Evolutionary conservation across 768 basidiomycete species (phyloP).

Genomic region (Boletus pseudopeckii): DNA sequence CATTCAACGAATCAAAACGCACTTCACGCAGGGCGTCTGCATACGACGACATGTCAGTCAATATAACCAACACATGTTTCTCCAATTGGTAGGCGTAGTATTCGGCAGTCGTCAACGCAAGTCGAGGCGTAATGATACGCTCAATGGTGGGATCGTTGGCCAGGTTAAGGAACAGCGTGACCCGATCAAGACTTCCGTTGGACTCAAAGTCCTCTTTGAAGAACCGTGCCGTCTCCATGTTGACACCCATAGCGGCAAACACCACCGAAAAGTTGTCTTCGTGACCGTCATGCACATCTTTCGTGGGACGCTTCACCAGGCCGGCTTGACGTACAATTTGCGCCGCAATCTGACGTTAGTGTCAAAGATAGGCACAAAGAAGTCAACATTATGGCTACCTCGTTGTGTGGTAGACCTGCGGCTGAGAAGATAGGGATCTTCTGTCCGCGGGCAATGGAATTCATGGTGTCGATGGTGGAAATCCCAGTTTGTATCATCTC

Average conservation of each 20-base stretch:
- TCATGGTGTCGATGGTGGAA: constrained; percentile 96
- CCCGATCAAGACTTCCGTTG: constrained; percentile 94
- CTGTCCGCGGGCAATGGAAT: constrained; percentile 99
- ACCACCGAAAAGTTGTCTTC: constrained; percentile 99
- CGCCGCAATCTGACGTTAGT: constrained; percentile 78
- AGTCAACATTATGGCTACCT: constrained; percentile 47
- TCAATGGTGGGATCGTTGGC: constrained; percentile 99
- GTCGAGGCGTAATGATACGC: constrained; percentile 97
- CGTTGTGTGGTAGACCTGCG: constrained; percentile 97
- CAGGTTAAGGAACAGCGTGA: constrained; percentile 96
- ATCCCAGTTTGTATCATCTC: constrained; percentile 99
- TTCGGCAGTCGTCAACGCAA: constrained; percentile 97
- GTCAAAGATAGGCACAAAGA: constrained; percentile 25
- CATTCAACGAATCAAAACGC: constrained; percentile 31
- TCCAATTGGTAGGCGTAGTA: constrained; percentile 99
- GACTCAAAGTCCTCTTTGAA: constrained; percentile 99
- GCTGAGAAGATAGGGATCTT: constrained; percentile 99
- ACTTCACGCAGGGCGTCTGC: constrained; percentile 95
- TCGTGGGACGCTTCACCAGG: constrained; percentile 92
- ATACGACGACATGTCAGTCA: constrained; percentile 99
- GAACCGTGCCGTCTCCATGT: constrained; percentile 99
- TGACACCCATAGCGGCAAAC: constrained; percentile 99
- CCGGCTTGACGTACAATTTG: constrained; percentile 99
- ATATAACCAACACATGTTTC: constrained; percentile 98
- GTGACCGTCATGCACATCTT: constrained; percentile 97